Evolutionary conservation across 441 rosid genomes (phyloP), one percentile per base, ranked within the genome.

Genomic region (Pelargonium myrrhifolium): DNA sequence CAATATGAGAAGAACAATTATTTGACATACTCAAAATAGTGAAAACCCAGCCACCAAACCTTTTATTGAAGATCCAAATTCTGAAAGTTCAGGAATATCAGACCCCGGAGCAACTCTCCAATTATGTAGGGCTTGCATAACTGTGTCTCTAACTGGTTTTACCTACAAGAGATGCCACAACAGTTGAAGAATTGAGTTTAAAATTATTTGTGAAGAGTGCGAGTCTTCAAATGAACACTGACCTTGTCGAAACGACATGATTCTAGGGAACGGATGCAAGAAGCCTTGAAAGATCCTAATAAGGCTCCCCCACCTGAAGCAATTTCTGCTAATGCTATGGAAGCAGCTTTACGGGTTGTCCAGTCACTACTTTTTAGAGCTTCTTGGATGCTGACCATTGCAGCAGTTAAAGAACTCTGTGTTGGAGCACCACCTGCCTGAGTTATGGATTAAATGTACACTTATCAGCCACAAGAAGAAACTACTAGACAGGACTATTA

Each of bases 201-300:
- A 64, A n/a, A n/a, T 59, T 45, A 65, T 67, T 69, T 63, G 62
- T 28, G 65, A 66, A 60, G 62, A 53, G 21, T 49, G 47, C n/a
- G 67, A 51, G 45, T 58, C 51, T 24, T 17, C 40, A 64, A 39
- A 59, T 0, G 4, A 71, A 18, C 63, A 64, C 74, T 26, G 68
- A 91, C 98, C 93, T 90, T 93, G 77, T 93, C 98, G 83, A 93
- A 93, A 73, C 98, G 97, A 75, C 97, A 89, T 18, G 92, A 83
- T 66, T 90, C 97, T 56, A 93, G 96, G 76, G 89, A 85, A 51
- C 71, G 73, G 47, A 87, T 80, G 78, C 90, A 86, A 60, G 97
- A 89, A 55, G 85, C 81, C 81, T 78, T 89, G 67, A 89, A 85
- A 69, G 86, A 72, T 72, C 80, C 92, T 80, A 89, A 72, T 80